These are phyloP conservation scores for Calonectria crousiana DNA, from an alignment of 2,329 filamentous ascomycete genomes.

Conservation along the genomic window DNA sequence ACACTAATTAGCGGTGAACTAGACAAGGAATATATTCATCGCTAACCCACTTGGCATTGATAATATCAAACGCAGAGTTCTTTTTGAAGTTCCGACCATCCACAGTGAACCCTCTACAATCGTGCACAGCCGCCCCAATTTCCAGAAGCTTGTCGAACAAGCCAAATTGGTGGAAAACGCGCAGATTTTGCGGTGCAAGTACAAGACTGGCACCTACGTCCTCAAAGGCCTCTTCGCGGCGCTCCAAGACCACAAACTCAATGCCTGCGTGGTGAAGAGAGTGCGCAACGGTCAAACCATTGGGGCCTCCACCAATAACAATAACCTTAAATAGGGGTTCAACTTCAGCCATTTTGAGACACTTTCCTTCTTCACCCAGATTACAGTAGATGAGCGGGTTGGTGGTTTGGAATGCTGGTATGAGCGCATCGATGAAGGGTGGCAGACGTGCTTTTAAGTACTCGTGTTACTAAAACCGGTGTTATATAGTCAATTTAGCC, in stretches of 20 bases:
- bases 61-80: neutral
- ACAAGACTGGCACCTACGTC: constrained; percentile 34
- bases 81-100: neutral
- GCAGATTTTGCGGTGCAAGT: neutral
- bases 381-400: neutral
- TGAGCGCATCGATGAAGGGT: neutral
- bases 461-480: neutral
- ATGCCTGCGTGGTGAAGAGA: neutral
- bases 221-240: constrained; percentile 32
- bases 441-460: neutral
- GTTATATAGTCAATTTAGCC: neutral
- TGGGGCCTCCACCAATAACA: neutral
- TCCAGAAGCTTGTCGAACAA: neutral
- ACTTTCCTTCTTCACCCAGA: too few relatives aligned
- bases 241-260: constrained; percentile 48
- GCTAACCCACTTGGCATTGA: neutral
- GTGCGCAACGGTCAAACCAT: neutral
- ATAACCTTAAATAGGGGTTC: neutral
- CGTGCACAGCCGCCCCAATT: neutral
- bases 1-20: neutral
- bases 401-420: too few relatives aligned
- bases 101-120: neutral
- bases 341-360: neutral
- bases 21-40: neutral
- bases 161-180: constrained; percentile 18